Percentiles rank a stretch among this genome's conserved stretches.
Evolutionary conservation across 768 basidiomycete genomes (phyloP).

Genomic region (Filobasidium floriforme): DNA sequence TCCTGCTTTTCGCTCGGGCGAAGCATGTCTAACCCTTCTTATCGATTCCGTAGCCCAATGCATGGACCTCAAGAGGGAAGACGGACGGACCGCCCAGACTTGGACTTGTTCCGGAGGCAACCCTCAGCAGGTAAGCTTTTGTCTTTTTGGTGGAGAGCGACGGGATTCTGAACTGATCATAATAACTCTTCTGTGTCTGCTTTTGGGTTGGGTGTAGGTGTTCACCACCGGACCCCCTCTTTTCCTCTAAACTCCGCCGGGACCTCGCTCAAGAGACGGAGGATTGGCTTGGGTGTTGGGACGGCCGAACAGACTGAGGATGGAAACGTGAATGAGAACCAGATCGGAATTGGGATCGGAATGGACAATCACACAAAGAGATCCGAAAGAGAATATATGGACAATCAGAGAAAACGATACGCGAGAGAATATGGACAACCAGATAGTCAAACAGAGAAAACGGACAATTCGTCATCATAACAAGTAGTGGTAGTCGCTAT

Average conservation of each 20-base stretch:
- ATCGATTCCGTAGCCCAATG: slow-evolving; percentile 10
- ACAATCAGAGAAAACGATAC: neutral
- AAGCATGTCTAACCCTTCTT: too few relatives aligned
- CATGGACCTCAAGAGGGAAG: slow-evolving; percentile 16
- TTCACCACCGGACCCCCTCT: neutral
- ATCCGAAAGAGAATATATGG: neutral
- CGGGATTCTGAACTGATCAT: too few relatives aligned
- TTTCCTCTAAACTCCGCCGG: too few relatives aligned
- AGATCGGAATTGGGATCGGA: neutral
- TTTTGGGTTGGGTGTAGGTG: neutral
- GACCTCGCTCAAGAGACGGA: too few relatives aligned
- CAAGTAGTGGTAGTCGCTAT: too few relatives aligned
- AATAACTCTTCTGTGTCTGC: neutral
- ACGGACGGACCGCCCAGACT: slow-evolving; percentile 11
- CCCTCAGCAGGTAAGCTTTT: slow-evolving; percentile 18
- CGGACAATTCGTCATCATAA: too few relatives aligned
- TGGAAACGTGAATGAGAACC: neutral
- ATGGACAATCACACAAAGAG: neutral
- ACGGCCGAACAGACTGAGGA: neutral
- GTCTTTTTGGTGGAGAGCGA: too few relatives aligned
- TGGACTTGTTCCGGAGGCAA: slow-evolving; percentile 19
- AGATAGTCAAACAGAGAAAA: too few relatives aligned
- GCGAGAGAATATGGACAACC: too few relatives aligned
- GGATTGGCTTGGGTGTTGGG: neutral
- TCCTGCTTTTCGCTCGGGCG: too few relatives aligned